Conservation (phyloP, 2,329 filamentous ascomycete species). For the Fusarium protoensiforme region DNA sequence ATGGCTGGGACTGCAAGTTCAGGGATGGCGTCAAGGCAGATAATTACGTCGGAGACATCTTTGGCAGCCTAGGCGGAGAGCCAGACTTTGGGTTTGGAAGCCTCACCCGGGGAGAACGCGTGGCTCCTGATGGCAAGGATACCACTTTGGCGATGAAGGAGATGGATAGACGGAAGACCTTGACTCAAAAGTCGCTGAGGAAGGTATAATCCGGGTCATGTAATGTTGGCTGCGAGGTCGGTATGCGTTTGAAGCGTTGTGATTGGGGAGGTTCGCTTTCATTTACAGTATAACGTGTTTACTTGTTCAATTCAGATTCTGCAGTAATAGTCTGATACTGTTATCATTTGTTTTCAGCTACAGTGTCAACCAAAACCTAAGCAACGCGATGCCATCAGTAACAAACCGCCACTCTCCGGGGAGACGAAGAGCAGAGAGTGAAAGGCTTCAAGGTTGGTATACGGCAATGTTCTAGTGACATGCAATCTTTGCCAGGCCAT, state of each 20-base stretch:
- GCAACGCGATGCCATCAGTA: not conserved
- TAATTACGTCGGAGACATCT: conserved; percentile 79
- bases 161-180: conserved; percentile 41
- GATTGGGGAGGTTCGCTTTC: not conserved
- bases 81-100: conserved; percentile 73
- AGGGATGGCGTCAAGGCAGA: conserved; percentile 64
- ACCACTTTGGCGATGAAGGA: conserved; percentile 40
- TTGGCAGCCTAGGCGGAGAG: conserved; percentile 72
- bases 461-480: no score
- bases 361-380: not conserved
- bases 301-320: not conserved
- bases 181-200: conserved; percentile 36
- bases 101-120: conserved; percentile 50
- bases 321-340: not conserved
- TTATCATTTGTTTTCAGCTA: not conserved
- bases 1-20: conserved; percentile 70
- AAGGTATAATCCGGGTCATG: conserved; percentile 26
- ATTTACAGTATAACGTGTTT: not conserved
- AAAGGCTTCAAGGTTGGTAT: no score
- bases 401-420: not conserved
- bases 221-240: not conserved
- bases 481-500: no score
- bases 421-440: not conserved
- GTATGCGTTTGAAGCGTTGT: not conserved
- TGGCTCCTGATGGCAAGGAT: conserved; percentile 38